These are phyloP conservation scores for Helenozyma rhizophorensis DNA, from an alignment of 805 yeast genomes.

Conservation along the genomic window DNA sequence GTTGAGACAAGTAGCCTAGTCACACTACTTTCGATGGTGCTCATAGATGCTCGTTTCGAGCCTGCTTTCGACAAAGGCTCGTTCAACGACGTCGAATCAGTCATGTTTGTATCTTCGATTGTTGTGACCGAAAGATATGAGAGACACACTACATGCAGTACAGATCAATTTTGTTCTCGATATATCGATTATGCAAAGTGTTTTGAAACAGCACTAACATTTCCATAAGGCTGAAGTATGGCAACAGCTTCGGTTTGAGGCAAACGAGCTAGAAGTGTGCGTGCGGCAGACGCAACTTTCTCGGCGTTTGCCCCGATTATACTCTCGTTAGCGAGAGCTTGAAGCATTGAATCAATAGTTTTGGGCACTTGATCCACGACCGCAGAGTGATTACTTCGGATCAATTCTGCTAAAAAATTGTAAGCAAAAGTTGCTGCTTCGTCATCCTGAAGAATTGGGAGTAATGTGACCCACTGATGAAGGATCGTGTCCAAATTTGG, in stretches of 20 bases:
- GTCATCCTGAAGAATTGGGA: conserved; percentile 80
- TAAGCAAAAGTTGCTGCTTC: conserved; percentile 87
- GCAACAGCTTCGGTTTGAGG: conserved; percentile 69
- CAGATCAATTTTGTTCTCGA: neutral
- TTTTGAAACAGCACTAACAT: conserved; percentile 55
- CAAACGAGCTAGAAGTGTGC: conserved; percentile 55
- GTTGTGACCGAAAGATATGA: neutral
- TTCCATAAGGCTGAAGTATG: conserved; percentile 59
- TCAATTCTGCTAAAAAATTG: conserved; percentile 66
- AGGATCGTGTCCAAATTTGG: conserved; percentile 62
- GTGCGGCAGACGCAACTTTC: conserved; percentile 56
- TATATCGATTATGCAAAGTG: conserved; percentile 40
- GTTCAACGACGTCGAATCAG: too few relatives aligned
- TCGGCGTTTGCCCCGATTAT: conserved; percentile 71
- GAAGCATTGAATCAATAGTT: conserved; percentile 65
- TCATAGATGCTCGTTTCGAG: conserved; percentile 21
- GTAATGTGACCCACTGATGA: conserved; percentile 71
- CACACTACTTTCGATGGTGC: conserved; percentile 71
- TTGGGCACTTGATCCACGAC: conserved; percentile 53
- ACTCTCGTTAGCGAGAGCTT: conserved; percentile 66
- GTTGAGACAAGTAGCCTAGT: conserved; percentile 81
- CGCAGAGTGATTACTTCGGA: conserved; percentile 59
- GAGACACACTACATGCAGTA: neutral
- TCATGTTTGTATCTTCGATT: too few relatives aligned
- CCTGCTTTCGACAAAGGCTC: neutral